Base-by-base conservation (phyloP, 441 rosid species). In the Lagerstroemia fauriei region DNA sequence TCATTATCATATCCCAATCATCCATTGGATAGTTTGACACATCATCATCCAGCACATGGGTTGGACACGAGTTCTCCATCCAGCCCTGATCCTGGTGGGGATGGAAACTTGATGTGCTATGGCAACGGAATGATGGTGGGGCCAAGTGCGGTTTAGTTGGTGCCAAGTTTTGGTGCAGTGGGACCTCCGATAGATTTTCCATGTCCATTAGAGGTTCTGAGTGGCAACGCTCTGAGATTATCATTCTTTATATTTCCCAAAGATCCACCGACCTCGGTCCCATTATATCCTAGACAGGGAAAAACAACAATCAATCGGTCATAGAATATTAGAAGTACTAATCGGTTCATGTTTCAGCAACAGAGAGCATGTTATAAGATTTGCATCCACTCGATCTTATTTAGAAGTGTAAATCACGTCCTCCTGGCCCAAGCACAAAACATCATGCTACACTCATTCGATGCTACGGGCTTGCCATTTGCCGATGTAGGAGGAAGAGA, bases 51-150 rank as follows among this genome's bases (percentile, higher is more conserved):
- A 14, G 41, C 4, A 14, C n/a, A n/a, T n/a, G 29, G 17, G 20
- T 14, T 27, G 17, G 6, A 38, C 44, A 38, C 44, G 6, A 6
- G 3, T 38, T 85, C 94, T 87, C 68, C 29, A 90, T 46, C 66
- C 95, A 95, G 74, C 93, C 92, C 78, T 94, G 98, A 85, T 93
- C 98, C 89, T 94, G 98, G 11, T 97, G 84, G 61, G 92, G 87
- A 78, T 88, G 89, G 48, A 87, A 81, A 85, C 77, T 86, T 51
- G 92, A 73, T 68, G 90, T 46, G 76, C 31, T 82, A 83, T 86
- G 93, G 83, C 83, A 74, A 13, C 92, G 85, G 73, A 97, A 8
- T 88, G 88, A 84, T 92, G 81, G 78, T 85, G 95, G 3, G 44
- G 44, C 44, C 44, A 38, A 38, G 44, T 38, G 44, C 6, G 3